These are phyloP conservation scores for Skeletonema costatum DNA, from an alignment of 108 stramenopile species.

Conservation along the genomic window DNA sequence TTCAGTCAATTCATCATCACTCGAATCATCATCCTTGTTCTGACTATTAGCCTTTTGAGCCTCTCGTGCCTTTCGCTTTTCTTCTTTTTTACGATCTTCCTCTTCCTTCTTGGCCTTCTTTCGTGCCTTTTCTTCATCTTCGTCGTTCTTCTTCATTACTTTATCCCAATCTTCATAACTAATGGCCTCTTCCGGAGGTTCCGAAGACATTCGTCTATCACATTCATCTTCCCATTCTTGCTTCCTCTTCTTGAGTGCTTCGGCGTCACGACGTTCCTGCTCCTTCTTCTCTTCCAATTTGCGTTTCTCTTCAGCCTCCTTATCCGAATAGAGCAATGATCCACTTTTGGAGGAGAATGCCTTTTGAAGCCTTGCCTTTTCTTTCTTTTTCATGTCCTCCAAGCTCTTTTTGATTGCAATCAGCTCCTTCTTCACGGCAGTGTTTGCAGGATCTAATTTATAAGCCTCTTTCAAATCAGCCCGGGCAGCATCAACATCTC, in stretches of 20 bases:
- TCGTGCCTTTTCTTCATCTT: slow-evolving; percentile 39
- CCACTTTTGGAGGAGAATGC: slow-evolving; percentile 62
- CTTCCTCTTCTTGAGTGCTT: slow-evolving; percentile 66
- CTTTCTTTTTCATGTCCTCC: slow-evolving; percentile 46
- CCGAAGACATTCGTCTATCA: slow-evolving; percentile 66
- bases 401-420: slow-evolving; percentile 56
- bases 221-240: slow-evolving; percentile 88
- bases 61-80: slow-evolving; percentile 43
- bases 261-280: slow-evolving; percentile 59
- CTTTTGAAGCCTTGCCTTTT: slow-evolving; percentile 66
- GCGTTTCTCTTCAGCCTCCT: slow-evolving; percentile 69
- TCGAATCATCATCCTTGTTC: slow-evolving; percentile 41
- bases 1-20: slow-evolving; percentile 79
- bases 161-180: slow-evolving; percentile 83
- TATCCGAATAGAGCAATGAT: slow-evolving; percentile 71
- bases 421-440: slow-evolving; percentile 71
- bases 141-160: slow-evolving; percentile 57
- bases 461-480: slow-evolving; percentile 64
- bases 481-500: slow-evolving; percentile 58
- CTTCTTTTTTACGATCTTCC: slow-evolving; percentile 54
- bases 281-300: slow-evolving; percentile 54
- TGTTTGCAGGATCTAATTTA: slow-evolving; percentile 60
- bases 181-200: slow-evolving; percentile 52
- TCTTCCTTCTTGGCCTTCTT: slow-evolving; percentile 57
- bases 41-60: slow-evolving; percentile 24